Evolutionary conservation across 78 protist genomes (phyloP), one percentile per base, ranked within the genome.

Genomic region (Pelomyxa schiedti): DNA sequence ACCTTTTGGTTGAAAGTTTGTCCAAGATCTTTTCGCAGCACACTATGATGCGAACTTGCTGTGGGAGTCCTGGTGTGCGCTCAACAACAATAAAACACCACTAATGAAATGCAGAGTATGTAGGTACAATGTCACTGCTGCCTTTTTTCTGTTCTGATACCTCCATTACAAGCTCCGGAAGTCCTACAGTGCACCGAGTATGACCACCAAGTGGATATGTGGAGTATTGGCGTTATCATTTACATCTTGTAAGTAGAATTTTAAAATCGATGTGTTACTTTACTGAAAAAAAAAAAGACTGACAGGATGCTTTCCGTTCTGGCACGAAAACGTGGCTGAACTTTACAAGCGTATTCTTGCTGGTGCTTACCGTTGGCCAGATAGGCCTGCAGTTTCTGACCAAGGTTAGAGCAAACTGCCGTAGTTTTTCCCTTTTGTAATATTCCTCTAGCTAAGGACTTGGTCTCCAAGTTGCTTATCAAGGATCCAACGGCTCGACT

Each of bases 201-300:
- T 71, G 82, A 83, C 52, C 69, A 78, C 30, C 67, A 79, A 7
- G 89, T 84, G 28, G 89, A 84, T 42, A 77, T 84, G 86, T 84
- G 89, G 89, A 83, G 89, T 69, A 79, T 78, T 22, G 89, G 89
- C 35, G 89, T 84, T 7, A 78, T 84, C 28, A 84, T 80, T 4
- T 79, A 79, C 75, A 78, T 84, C 47, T 69, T 84, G 64, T 88
- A 79, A 42, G 65, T 64, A 0, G n/a, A n/a, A n/a, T n/a, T n/a
- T n/a, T n/a, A n/a, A n/a, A n/a, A n/a, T n/a, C n/a, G n/a, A n/a
- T n/a, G n/a, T n/a, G n/a, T n/a, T n/a, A n/a, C n/a, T n/a, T n/a
- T n/a, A n/a, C n/a, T n/a, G n/a, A n/a, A n/a, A n/a, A n/a, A n/a
- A n/a, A n/a, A n/a, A n/a, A n/a, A n/a, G n/a, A n/a, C 58, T 47